Percentiles rank a stretch among this genome's conserved stretches.
Conservation (phyloP, 148 eudicot species). For the Selenicereus undatus region DNA sequence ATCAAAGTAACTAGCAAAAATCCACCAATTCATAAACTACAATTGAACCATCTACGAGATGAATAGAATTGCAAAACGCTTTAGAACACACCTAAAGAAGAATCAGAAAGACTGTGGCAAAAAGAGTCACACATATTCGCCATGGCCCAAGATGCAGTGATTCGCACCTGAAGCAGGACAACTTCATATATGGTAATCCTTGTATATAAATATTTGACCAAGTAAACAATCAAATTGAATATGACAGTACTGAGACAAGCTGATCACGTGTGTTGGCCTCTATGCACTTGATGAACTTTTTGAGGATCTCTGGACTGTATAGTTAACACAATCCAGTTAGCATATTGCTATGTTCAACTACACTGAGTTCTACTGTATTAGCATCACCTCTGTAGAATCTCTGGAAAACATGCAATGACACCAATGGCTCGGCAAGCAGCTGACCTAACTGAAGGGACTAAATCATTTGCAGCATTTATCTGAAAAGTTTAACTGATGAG, state of each 20-base stretch:
- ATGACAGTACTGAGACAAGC: conserved; percentile 47
- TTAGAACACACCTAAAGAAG: conserved; percentile 39
- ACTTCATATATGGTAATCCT: not conserved
- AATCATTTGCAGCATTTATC: conserved; percentile 74
- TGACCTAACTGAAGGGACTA: conserved; percentile 80
- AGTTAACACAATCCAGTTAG: conserved; percentile 19
- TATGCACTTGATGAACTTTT: conserved; percentile 58
- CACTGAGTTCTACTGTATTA: conserved; percentile 3
- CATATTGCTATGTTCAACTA: not conserved
- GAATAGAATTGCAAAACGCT: not conserved
- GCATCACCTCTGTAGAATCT: conserved; percentile 53
- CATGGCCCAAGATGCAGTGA: conserved; percentile 95
- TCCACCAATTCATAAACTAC: not conserved
- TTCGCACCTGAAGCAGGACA: conserved; percentile 63
- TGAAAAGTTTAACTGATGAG: conserved; percentile 23
- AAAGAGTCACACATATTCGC: conserved; percentile 92
- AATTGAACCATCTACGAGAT: not conserved
- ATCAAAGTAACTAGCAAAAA: not conserved
- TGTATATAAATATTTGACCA: not conserved
- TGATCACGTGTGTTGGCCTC: conserved; percentile 59
- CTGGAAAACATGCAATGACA: conserved; percentile 83
- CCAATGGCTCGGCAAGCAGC: conserved; percentile 99
- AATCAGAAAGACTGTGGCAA: conserved; percentile 47
- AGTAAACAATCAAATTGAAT: not conserved
- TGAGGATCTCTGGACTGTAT: conserved; percentile 68